Base-by-base conservation (phyloP, 768 basidiomycete genomes). In the Asterophora parasitica region DNA sequence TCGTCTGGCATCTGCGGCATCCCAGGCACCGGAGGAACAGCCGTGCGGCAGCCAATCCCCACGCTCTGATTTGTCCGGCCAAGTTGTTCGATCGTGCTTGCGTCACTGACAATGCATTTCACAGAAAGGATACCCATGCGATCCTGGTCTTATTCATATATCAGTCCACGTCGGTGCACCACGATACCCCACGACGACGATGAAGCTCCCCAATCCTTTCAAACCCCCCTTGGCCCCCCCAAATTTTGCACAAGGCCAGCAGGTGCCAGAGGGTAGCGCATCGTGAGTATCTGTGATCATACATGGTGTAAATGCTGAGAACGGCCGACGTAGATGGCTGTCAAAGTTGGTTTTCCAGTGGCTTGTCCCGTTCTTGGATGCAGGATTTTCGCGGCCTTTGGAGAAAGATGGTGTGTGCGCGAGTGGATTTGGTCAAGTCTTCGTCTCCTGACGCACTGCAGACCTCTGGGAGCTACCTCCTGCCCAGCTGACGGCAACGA, bases 351-450 rank as follows among this genome's bases (percentile, higher is more conserved):
- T 76, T 27, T 75, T 79, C 27, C 64, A 70, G n/a, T 82, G 81
- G 81, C 57, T 83, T 7, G 65, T 64, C 20, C 70, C 79, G 1
- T 73, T 84, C 50, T 66, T 83, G 4, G 63, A 66, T 26, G 79
- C 82, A 11, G 81, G 81, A 1, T 83, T 75, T 56, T 74, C 78
- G 9, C 67, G 81, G 42, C 81, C 81, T 0, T 54, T 82, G 8
- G 67, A 79, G 63, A 70, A 74, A 57, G 79, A 82, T 37, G 82
- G 82, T 78, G 31, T 12, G 66, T 56, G 30, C 9, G 30, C 9
- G 30, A 9, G 30, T 4, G 30, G 9, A 10, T 31, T 31, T 8
- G 8, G 30, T 10, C 30, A 12, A 31, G 30, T 23, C 3, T 23
- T 23, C 16, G 35, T 44, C n/a, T 23, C 9, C 34, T 19, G 44